phyloP scores from a whole-genome alignment of 768 basidiomycete species.

The Phaeotremella fagi region DNA sequence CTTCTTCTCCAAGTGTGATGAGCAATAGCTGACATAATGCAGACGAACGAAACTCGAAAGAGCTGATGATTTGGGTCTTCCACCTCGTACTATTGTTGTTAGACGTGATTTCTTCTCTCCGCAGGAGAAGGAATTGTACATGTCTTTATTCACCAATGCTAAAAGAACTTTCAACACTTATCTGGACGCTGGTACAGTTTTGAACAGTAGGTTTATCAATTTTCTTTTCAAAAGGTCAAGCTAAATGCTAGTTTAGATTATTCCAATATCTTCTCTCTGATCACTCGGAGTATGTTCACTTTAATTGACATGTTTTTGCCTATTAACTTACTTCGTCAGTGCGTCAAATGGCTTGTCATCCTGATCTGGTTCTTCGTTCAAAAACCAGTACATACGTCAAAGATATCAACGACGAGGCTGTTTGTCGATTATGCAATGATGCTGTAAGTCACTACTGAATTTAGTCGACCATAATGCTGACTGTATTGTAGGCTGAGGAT shows the following conservation, averaged over 20 bases:
- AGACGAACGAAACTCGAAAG: conserved; percentile 67
- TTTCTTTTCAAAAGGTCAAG: neutral
- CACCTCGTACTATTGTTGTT: conserved; percentile 84
- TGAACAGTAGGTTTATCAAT: conserved; percentile 67
- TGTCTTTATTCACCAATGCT: conserved; percentile 84
- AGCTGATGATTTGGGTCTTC: conserved; percentile 92
- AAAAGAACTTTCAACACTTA: conserved; percentile 87
- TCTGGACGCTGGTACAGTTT: conserved; percentile 77
- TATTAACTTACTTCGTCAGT: conserved; percentile 21
- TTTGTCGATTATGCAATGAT: conserved; percentile 95
- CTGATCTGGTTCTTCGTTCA: conserved; percentile 85
- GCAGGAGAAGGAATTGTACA: conserved; percentile 93
- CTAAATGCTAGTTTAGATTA: conserved; percentile 34
- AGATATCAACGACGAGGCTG: conserved; percentile 66
- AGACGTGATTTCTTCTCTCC: conserved; percentile 89
- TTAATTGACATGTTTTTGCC: neutral
- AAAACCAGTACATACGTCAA: conserved; percentile 59
- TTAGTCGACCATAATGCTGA: neutral
- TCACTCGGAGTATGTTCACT: conserved; percentile 71
- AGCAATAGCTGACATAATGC: neutral
- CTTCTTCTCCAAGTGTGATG: neutral
- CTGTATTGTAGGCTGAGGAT: conserved; percentile 63
- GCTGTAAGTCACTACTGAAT: conserved; percentile 52
- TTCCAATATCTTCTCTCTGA: conserved; percentile 54
- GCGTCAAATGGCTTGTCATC: conserved; percentile 54